Base-by-base conservation (phyloP, 2,329 filamentous ascomycete genomes). In the Beauveria sp. region DNA sequence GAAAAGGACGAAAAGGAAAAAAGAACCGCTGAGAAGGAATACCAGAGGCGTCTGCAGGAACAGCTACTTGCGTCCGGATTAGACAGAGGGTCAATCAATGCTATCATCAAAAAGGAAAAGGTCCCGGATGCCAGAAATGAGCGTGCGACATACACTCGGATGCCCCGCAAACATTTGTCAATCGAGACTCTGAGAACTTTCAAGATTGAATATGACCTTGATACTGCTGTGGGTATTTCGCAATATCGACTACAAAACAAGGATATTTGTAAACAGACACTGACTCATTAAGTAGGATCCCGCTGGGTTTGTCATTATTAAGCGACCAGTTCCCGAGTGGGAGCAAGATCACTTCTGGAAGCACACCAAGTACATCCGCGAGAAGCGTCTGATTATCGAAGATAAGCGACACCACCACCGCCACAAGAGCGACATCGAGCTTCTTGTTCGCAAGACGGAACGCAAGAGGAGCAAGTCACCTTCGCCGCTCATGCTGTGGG, bases 301-400 rank as follows among this genome's bases (percentile, higher is more conserved):
- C 20, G 81, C 86, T 57, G 84, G 88, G 52, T 92, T 84, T 66
- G 77, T 92, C 60, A 73, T 92, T 62, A 88, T 92, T 74, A 89
- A 88, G 73, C 80, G 85, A 61, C 90, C 84, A 84, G 84, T 92
- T 56, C 82, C 84, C 4, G 85, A 91, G 66, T 82, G 83, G 63
- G 83, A 91, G 70, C 89, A 91, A 68, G 83, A 90, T 62, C 77
- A 84, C 61, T 80, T 91, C 54, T 92, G 89, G 81, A 81, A 84
- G 48, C 88, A 92, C 73, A 91, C 89, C 3, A 80, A 80, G 63
- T 76, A 80, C 48, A 71, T 90, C 64, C 85, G 86, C n/a, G 82
- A 85, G 68, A 79, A 78, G 69, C 76, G 79, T 7, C 72, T 80
- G 18, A 71, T 80, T 59, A 74, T 84, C 54, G 79, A 82, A 63